Evolutionary conservation across 768 basidiomycete genomes (phyloP).

Genomic region (Podaxis carcinomalis): DNA sequence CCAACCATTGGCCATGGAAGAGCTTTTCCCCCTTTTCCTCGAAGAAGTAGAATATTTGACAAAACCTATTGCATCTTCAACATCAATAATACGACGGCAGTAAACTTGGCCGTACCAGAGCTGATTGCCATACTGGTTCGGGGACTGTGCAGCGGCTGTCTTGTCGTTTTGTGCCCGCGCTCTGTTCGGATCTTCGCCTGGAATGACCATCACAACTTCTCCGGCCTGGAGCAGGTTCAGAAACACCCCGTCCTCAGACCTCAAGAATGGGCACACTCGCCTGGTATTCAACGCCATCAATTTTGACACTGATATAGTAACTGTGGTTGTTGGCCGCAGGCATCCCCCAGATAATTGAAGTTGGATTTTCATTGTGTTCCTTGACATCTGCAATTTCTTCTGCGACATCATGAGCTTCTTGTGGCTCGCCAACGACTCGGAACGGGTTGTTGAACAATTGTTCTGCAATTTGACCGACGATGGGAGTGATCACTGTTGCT

Average conservation of each 20-base stretch:
- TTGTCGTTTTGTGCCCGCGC: constrained; percentile 36
- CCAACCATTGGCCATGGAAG: constrained; percentile 72
- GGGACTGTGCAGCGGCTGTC: constrained; percentile 32
- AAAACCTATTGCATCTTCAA: constrained; percentile 49
- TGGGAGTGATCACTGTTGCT: constrained; percentile 29
- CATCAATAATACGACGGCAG: neutral
- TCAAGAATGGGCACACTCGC: constrained; percentile 28
- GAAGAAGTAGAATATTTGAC: constrained; percentile 61
- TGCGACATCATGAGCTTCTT: constrained; percentile 25
- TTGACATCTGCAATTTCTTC: constrained; percentile 20
- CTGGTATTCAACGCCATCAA: constrained; percentile 56
- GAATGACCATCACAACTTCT: constrained; percentile 60
- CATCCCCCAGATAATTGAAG: constrained; percentile 31
- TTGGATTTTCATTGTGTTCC: constrained; percentile 20
- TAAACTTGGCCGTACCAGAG: constrained; percentile 47
- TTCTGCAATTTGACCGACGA: constrained; percentile 41
- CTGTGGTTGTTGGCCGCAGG: constrained; percentile 13
- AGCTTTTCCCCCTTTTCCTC: constrained; percentile 37
- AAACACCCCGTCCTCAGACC: neutral
- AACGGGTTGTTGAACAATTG: constrained; percentile 45
- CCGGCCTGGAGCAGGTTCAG: constrained; percentile 39
- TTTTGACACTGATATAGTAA: constrained; percentile 40
- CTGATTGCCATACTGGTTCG: constrained; percentile 51
- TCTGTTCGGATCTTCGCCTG: constrained; percentile 45
- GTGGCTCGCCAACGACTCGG: constrained; percentile 27